Conservation (phyloP, 163 green algal species). For the Chloroidium sp. region DNA sequence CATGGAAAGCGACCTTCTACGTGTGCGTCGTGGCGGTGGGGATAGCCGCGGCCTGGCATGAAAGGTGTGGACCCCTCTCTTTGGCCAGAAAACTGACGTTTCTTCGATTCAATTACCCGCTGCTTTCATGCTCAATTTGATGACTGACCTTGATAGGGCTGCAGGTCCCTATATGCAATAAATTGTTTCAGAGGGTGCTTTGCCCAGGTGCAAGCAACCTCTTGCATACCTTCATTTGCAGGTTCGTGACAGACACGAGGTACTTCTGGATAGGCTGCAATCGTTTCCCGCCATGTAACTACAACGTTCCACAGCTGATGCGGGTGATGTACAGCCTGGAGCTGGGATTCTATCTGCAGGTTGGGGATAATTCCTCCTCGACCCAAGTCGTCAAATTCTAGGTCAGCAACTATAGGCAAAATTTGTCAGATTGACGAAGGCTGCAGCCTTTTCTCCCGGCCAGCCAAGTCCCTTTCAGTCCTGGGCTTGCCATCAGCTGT, state of each 20-base stretch:
- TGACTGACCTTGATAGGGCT: too few species aligned
- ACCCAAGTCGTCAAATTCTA: too few species aligned
- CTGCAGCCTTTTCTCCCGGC: neutral
- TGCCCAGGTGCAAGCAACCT: too few species aligned
- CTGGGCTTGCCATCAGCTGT: neutral
- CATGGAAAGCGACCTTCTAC: neutral
- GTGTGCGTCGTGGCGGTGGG: neutral
- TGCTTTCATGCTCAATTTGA: too few species aligned
- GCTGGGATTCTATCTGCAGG: conserved; percentile 68
- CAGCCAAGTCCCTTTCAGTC: neutral
- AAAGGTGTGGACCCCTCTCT: neutral
- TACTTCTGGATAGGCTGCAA: conserved; percentile 31
- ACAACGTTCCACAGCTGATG: conserved; percentile 23
- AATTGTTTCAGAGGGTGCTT: too few species aligned
- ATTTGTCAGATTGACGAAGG: neutral
- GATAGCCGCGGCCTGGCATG: neutral
- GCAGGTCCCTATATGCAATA: too few species aligned
- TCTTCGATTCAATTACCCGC: neutral
- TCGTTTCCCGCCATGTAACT: conserved; percentile 24
- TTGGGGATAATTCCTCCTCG: neutral
- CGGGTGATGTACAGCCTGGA: conserved; percentile 55
- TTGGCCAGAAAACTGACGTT: too few species aligned
- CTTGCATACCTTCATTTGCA: conserved; percentile 1
- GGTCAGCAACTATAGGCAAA: neutral
- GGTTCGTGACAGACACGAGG: conserved; percentile 16